These are phyloP conservation scores for Ustilago vetiveriae DNA, from an alignment of 1,284 basidiomycete genomes.

Conservation along the genomic window DNA sequence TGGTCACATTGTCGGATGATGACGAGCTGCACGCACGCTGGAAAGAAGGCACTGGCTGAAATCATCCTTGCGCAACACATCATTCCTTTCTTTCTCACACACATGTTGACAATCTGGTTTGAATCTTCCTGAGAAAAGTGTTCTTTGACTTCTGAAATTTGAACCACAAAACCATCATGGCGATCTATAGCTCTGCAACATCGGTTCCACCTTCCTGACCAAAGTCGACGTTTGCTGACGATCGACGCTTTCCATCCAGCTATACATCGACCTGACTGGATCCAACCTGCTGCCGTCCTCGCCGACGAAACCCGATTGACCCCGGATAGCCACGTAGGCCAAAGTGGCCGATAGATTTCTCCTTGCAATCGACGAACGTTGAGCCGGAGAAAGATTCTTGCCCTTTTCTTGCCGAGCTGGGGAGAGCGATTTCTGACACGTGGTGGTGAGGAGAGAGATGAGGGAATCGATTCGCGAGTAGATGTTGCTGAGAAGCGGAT, in stretches of 20 bases:
- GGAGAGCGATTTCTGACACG: slow-evolving; percentile 3
- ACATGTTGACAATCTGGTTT: too few relatives aligned
- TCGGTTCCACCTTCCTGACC: slow-evolving; percentile 27
- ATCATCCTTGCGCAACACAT: not conserved
- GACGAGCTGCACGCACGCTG: slow-evolving; percentile 39
- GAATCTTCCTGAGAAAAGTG: too few relatives aligned
- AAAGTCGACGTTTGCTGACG: slow-evolving; percentile 1
- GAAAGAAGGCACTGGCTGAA: slow-evolving; percentile 50
- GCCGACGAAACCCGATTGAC: slow-evolving; percentile 2
- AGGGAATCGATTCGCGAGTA: slow-evolving; percentile 8
- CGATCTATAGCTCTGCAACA: slow-evolving; percentile 17
- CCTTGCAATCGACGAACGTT: not conserved
- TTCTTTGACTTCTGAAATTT: not conserved
- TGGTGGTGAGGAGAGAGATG: slow-evolving; percentile 19
- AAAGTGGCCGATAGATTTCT: slow-evolving; percentile 2
- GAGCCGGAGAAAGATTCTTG: not conserved
- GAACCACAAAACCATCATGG: too few relatives aligned
- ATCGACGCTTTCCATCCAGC: slow-evolving; percentile 20
- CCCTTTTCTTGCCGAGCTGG: not conserved
- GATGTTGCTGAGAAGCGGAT: slow-evolving; percentile 20
- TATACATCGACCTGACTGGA: slow-evolving; percentile 18
- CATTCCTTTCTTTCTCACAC: not conserved
- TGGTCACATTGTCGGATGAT: slow-evolving; percentile 27
- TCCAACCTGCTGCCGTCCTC: slow-evolving; percentile 1
- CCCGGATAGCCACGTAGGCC: slow-evolving; percentile 21